phyloP scores from a whole-genome alignment of 2,329 filamentous ascomycete genomes.

The Cadophora sp. region DNA sequence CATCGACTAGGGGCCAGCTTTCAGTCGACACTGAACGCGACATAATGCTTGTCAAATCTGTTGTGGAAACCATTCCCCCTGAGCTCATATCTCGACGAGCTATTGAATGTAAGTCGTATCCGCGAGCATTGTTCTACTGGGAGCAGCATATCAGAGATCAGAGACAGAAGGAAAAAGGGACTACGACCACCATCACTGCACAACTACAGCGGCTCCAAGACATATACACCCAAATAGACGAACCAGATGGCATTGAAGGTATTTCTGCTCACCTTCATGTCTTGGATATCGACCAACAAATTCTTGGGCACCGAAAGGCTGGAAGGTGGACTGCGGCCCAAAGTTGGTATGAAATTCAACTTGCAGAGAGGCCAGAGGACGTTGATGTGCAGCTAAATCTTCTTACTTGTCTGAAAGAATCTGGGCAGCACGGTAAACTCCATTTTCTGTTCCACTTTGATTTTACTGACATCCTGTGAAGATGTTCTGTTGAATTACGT shows the following conservation, averaged over 20 bases:
- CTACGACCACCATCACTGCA: conserved; percentile 57
- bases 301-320: conserved; percentile 90
- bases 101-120: conserved; percentile 92
- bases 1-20: conserved; percentile 39
- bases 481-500: conserved; percentile 88
- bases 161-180: conserved; percentile 22
- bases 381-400: conserved; percentile 81
- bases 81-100: conserved; percentile 81
- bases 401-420: conserved; percentile 88
- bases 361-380: conserved; percentile 80
- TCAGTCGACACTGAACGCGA: conserved; percentile 51
- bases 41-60: conserved; percentile 70
- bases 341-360: conserved; percentile 94
- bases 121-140: conserved; percentile 90
- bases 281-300: conserved; percentile 91
- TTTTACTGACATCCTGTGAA: conserved; percentile 45
- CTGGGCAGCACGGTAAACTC: conserved; percentile 84
- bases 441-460: not conserved
- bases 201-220: conserved; percentile 83
- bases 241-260: conserved; percentile 94
- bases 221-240: conserved; percentile 97
- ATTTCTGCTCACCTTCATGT: conserved; percentile 87
- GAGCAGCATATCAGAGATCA: conserved; percentile 82
- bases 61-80: conserved; percentile 73
- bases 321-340: conserved; percentile 94